Base-by-base conservation (phyloP, 768 basidiomycete genomes). In the Naganishia onofrii region DNA sequence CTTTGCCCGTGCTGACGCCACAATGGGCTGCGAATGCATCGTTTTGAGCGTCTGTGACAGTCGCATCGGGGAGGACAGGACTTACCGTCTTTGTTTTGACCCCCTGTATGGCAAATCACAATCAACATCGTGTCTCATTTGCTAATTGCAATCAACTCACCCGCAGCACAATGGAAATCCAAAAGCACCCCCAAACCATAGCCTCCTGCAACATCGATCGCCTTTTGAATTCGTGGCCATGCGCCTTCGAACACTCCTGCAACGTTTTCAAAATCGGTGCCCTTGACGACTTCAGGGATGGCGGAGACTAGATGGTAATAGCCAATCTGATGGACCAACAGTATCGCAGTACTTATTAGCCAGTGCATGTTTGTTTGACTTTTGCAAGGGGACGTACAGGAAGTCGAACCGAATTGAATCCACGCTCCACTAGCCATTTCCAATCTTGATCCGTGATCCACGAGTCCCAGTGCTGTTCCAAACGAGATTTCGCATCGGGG, bases 361-460 rank as follows among this genome's bases (percentile, higher is more conserved):
- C 48, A n/a, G 5, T n/a, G 48, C 7, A 1, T 51, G 3, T n/a
- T 9, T 36, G 31, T 29, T n/a, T 36, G 28, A 57, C 28, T 17
- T 17, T 32, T 57, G 4, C 10, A 31, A 19, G 9, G 60, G 21
- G n/a, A 77, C 86, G 70, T 71, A 88, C 88, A 51, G 87, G 87
- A 67, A 88, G 82, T 73, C 87, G 82, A 74, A 88, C 87, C 52
- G 86, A 83, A 70, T 88, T 88, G 74, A 87, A 82, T 1, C 88
- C 87, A 64, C 76, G 80, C 38, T 82, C 78, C 1, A 83, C 82
- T 23, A 91, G 83, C 83, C 87, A 89, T 3, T 81, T 77, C 76
- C 94, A 90, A 80, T 97, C 93, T 23, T 83, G 77, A 76, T 93
- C 89, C 0, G 88, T 90, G 73, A 97, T 92, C 87, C 87, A 93